These are phyloP conservation scores for Suillus weaverae DNA, from an alignment of 768 basidiomycete genomes.

Conservation along the genomic window DNA sequence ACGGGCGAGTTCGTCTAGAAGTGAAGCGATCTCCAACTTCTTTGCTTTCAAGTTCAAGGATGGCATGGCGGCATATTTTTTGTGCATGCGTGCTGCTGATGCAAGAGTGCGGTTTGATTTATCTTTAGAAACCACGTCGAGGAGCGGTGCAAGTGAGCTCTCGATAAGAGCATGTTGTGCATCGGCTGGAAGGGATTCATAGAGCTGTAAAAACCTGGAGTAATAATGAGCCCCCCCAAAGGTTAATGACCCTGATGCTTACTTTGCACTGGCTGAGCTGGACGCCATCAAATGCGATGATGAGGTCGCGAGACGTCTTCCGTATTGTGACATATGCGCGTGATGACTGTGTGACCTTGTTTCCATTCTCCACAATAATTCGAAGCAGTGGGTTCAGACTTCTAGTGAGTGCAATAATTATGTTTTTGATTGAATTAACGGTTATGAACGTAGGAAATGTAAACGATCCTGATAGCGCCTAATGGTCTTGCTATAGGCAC, in stretches of 20 bases:
- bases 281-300: constrained; percentile 15
- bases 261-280: constrained; percentile 20
- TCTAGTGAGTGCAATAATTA: not conserved
- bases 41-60: constrained; percentile 52
- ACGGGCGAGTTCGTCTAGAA: constrained; percentile 53
- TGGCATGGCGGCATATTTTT: constrained; percentile 43
- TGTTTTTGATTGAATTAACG: not conserved
- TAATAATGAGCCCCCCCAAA: not conserved
- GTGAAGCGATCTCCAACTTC: constrained; percentile 50
- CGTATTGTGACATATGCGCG: not conserved
- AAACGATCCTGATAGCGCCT: not conserved
- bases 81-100: constrained; percentile 42
- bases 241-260: not conserved
- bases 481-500: not conserved
- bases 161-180: constrained; percentile 50
- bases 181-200: constrained; percentile 53
- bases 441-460: constrained; percentile 17
- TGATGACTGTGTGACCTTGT: constrained; percentile 2
- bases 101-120: constrained; percentile 40
- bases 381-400: not conserved
- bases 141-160: constrained; percentile 48
- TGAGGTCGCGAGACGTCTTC: not conserved
- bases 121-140: constrained; percentile 43
- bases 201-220: constrained; percentile 46
- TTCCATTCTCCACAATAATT: not conserved